A percentile compares a stretch with the other conserved stretches of the same genome.
phyloP scores from a whole-genome alignment of 108 stramenopile genomes.

The Nitzschia putrida region DNA sequence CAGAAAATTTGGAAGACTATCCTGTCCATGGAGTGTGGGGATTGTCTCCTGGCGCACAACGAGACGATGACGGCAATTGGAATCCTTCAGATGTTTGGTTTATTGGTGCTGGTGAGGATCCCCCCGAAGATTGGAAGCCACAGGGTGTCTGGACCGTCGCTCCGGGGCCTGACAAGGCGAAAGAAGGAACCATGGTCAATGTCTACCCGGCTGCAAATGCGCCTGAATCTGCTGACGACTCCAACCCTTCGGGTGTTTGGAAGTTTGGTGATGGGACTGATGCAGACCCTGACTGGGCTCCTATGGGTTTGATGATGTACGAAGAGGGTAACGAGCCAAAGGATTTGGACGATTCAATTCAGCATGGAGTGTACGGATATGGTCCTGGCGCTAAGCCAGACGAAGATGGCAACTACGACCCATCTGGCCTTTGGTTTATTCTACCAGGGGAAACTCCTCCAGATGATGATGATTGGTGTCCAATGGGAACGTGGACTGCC shows the following conservation, averaged over 20 bases:
- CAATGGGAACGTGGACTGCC: slow-evolving; percentile 11
- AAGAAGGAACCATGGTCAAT: neutral
- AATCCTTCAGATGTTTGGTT: slow-evolving; percentile 23
- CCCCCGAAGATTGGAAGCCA: slow-evolving; percentile 21
- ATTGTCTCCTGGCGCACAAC: slow-evolving; percentile 13
- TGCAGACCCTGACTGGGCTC: slow-evolving; percentile 14
- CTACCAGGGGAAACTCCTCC: slow-evolving; percentile 12
- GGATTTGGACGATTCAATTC: slow-evolving; percentile 2
- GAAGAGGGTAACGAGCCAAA: slow-evolving; percentile 8
- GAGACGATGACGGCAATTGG: slow-evolving; percentile 24
- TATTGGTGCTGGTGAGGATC: slow-evolving; percentile 10
- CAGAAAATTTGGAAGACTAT: slow-evolving; percentile 14
- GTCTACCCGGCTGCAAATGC: slow-evolving; percentile 5
- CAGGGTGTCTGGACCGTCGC: slow-evolving; percentile 18
- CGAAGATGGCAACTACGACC: slow-evolving; percentile 20
- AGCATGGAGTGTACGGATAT: slow-evolving; percentile 16
- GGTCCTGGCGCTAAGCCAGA: slow-evolving; percentile 17
- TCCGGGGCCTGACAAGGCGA: neutral
- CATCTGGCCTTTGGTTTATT: slow-evolving; percentile 16
- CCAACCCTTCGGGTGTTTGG: slow-evolving; percentile 10
- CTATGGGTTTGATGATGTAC: slow-evolving; percentile 2
- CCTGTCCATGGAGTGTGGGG: slow-evolving; percentile 24
- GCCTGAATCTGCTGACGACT: neutral
- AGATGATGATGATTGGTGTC: slow-evolving; percentile 23
- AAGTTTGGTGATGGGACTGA: slow-evolving; percentile 11